Evolutionary conservation across 768 basidiomycete species (phyloP), one percentile per base, ranked within the genome.

Genomic region (Leucosporidium creatinivorum): DNA sequence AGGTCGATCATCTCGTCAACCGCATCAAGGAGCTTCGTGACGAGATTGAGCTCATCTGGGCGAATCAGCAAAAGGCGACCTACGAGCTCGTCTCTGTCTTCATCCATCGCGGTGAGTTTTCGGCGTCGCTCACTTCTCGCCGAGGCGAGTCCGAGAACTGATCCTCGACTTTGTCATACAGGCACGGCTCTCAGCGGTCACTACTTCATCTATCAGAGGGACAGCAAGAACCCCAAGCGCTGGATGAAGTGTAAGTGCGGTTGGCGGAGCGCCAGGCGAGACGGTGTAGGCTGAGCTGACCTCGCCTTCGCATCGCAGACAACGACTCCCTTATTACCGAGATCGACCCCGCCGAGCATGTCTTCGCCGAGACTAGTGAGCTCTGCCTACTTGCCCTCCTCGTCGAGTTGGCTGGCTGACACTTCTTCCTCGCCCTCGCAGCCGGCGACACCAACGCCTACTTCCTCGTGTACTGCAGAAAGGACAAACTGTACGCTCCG

Each of bases 41-140:
- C 44, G 83, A 87, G 64, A 77, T 94, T 44, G 90, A 93, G 73
- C 77, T 77, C 1, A 74, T 92, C 1, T 97, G 93, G 93, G 79
- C 79, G 55, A 84, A 86, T 70, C 85, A 85, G 54, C 82, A 77
- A 21, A 79, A 82, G 36, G 85, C 65, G 47, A 44, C 87, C 36
- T 98, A 96, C 76, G 91, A 96, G 75, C 83, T 98, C 54, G 91
- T 90, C 0, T 89, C 91, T 15, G 94, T 97, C 25, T 98, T 79
- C 81, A 88, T 97, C 67, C 93, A 98, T 78, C 87, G 93, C 33
- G 93, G 93, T 58, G 84, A 87, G 62, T 88, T 86, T 23, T 44
- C 33, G 10, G 4, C 28, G 18, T 15, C 13, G 39, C 18, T 30
- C 8, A 56, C 28, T 15, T n/a, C 15, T 36, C 28, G n/a, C 15